Percentiles rank a stretch among this genome's conserved stretches.
These are phyloP conservation scores for Tephrocybe sp. DNA, from an alignment of 768 basidiomycete genomes.

Conservation along the genomic window DNA sequence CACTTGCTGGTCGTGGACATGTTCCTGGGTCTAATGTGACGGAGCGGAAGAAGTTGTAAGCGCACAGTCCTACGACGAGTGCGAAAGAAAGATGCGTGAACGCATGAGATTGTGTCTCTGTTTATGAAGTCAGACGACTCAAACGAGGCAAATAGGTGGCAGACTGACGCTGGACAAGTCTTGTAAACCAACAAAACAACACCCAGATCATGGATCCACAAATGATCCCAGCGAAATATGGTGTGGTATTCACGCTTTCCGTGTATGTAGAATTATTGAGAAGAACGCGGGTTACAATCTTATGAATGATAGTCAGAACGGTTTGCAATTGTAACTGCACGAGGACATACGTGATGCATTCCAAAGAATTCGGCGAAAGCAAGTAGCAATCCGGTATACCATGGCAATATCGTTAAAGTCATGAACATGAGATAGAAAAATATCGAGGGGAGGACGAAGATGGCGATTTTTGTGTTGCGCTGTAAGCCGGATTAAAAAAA, in stretches of 20 bases:
- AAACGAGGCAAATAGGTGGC: conserved; percentile 29
- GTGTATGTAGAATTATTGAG: conserved; percentile 81
- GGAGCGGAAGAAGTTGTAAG: conserved; percentile 90
- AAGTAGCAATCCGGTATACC: conserved; percentile 86
- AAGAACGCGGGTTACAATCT: conserved; percentile 85
- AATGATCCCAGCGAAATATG: conserved; percentile 94
- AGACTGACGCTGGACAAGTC: conserved; percentile 67
- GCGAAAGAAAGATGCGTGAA: conserved; percentile 79
- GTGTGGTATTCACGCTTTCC: conserved; percentile 81
- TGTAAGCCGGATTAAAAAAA: conserved; percentile 25
- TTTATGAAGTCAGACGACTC: conserved; percentile 9
- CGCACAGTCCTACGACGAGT: conserved; percentile 66
- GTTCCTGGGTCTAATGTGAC: conserved; percentile 88
- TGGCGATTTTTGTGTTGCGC: conserved; percentile 80
- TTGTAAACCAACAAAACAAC: conserved; percentile 75
- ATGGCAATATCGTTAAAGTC: conserved; percentile 80
- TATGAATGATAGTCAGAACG: conserved; percentile 9
- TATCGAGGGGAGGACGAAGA: conserved; percentile 76
- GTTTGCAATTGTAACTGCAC: conserved; percentile 4
- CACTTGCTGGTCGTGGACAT: conserved; percentile 77
- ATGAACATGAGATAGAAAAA: conserved; percentile 84
- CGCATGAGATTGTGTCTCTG: conserved; percentile 78
- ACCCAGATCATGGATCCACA: conserved; percentile 86
- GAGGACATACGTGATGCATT: conserved; percentile 86
- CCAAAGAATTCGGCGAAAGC: conserved; percentile 86